Percentiles rank a stretch among this genome's conserved stretches.
Conservation (phyloP, 108 stramenopile genomes). For the Nitzschia sp. region DNA sequence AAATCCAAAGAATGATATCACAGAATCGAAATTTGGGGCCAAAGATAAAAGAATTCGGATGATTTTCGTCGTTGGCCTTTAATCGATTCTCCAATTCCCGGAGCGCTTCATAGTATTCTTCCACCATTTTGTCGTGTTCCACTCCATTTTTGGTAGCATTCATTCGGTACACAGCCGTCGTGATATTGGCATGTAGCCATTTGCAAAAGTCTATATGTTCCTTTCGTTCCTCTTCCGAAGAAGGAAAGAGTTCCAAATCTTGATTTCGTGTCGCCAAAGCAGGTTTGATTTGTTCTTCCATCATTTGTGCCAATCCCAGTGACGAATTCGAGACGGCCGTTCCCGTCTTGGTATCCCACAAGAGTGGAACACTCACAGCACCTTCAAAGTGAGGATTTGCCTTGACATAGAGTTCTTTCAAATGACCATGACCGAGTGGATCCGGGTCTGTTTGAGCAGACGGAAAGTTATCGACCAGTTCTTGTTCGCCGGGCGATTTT, state of each 20-base stretch:
- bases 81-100: background rate
- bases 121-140: background rate
- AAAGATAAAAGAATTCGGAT: background rate
- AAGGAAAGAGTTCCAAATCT: background rate
- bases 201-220: background rate
- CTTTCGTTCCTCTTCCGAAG: background rate
- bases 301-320: background rate
- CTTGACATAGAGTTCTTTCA: background rate
- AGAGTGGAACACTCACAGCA: background rate
- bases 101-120: background rate
- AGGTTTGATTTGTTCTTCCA: background rate
- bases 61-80: background rate
- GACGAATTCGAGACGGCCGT: background rate
- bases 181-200: background rate
- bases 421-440: background rate
- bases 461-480: background rate
- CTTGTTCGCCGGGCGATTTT: background rate
- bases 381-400: background rate
- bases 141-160: background rate
- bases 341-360: background rate
- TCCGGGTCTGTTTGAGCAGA: background rate
- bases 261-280: background rate
- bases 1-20: constrained; percentile 1
- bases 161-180: background rate
- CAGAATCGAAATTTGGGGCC: background rate